Evolutionary conservation across 1,284 basidiomycete species (phyloP).

Genomic region (Tilletiaria anomala): DNA sequence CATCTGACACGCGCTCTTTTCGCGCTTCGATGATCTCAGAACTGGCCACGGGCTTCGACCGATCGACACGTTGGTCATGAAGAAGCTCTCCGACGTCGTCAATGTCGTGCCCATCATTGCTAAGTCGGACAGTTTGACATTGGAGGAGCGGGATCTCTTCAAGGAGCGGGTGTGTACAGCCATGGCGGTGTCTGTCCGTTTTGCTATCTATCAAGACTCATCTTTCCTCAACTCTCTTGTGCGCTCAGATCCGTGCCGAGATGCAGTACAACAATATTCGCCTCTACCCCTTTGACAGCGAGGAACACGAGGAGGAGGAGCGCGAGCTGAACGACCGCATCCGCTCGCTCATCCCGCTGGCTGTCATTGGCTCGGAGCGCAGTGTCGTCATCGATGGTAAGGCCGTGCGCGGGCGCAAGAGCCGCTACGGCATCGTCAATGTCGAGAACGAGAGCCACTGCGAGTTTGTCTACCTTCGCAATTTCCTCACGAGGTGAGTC

Average conservation of each 20-base stretch:
- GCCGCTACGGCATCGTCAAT: conserved; percentile 94
- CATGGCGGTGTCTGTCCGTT: background rate
- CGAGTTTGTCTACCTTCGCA: conserved; percentile 91
- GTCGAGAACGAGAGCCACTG: conserved; percentile 84
- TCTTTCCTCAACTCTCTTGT: conserved; percentile 38
- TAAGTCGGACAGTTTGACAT: conserved; percentile 86
- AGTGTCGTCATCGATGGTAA: conserved; percentile 90
- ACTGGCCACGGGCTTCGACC: conserved; percentile 33
- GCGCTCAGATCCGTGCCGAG: conserved; percentile 90
- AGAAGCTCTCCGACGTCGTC: conserved; percentile 94
- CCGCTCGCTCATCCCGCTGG: conserved; percentile 87
- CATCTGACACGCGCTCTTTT: background rate
- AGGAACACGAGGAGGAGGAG: conserved; percentile 83
- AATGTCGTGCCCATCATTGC: conserved; percentile 98
- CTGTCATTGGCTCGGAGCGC: conserved; percentile 85
- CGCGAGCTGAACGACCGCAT: conserved; percentile 78
- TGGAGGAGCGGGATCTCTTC: conserved; percentile 83
- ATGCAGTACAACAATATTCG: conserved; percentile 83
- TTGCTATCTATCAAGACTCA: background rate
- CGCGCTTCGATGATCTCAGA: conserved; percentile 12
- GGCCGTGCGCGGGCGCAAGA: conserved; percentile 85
- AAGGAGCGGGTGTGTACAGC: conserved; percentile 61
- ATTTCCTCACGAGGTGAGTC: conserved; percentile 62
- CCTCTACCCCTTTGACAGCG: conserved; percentile 90
- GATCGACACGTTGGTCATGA: conserved; percentile 96